Conservation (phyloP, 176 grass and related monocot species). For the Juncus effusus region DNA sequence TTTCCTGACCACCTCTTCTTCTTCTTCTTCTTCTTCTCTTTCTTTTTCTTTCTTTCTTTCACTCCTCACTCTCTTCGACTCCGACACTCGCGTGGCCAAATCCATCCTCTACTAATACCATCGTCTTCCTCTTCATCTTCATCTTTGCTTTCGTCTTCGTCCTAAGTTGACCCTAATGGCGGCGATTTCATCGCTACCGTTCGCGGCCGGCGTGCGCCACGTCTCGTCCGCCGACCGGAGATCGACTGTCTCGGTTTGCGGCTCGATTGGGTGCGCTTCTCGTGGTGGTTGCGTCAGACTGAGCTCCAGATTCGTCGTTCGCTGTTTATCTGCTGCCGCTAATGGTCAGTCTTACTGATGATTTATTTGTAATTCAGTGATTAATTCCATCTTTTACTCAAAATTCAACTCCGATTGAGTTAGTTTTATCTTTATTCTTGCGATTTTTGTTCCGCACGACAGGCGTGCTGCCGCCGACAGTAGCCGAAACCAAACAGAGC, state of each 20-base stretch:
- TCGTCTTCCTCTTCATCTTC: no score
- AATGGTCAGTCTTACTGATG: slow-evolving; percentile 50
- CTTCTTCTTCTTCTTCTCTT: slow-evolving; percentile 15
- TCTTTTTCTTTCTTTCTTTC: slow-evolving; percentile 42
- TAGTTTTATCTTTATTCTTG: neutral
- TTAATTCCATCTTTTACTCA: no score
- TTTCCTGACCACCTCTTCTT: slow-evolving; percentile 22
- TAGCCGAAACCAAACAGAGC: slow-evolving; percentile 74
- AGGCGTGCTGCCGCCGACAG: slow-evolving; percentile 80
- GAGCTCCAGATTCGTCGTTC: slow-evolving; percentile 58
- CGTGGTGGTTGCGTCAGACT: slow-evolving; percentile 16
- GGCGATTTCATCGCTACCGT: slow-evolving; percentile 57
- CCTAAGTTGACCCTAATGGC: slow-evolving; percentile 36
- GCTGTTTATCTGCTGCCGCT: slow-evolving; percentile 47
- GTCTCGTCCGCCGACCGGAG: slow-evolving; percentile 5
- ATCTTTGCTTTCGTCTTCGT: no score
- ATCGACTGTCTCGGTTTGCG: neutral
- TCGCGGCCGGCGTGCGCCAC: slow-evolving; percentile 46
- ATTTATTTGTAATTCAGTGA: neutral
- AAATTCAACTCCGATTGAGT: neutral
- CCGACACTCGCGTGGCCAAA: no score
- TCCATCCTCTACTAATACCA: no score
- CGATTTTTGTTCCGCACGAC: slow-evolving; percentile 19
- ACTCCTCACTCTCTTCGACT: slow-evolving; percentile 27
- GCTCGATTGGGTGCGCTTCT: slow-evolving; percentile 17